phyloP scores from a whole-genome alignment of 2,329 filamentous ascomycete genomes.

The Sphaerulina musiva region DNA sequence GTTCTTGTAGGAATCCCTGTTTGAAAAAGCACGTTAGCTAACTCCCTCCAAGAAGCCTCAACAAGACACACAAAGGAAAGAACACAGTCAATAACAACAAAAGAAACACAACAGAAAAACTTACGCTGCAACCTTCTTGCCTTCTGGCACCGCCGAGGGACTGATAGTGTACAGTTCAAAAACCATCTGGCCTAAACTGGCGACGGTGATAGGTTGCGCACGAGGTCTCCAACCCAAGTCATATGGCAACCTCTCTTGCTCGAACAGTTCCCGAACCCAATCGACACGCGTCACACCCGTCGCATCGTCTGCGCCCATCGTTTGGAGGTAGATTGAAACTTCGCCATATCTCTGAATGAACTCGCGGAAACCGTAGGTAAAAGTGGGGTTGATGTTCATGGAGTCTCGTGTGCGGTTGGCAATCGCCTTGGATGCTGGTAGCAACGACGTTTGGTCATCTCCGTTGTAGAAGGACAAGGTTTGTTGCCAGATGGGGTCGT shows the following conservation, averaged over 20 bases:
- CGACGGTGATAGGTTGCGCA: slow-evolving; percentile 23
- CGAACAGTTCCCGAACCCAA: slow-evolving; percentile 34
- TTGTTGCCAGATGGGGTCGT: slow-evolving; percentile 30
- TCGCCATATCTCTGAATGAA: slow-evolving; percentile 29
- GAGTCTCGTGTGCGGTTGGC: slow-evolving; percentile 30
- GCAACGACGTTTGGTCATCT: slow-evolving; percentile 25
- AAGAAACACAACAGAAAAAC: not conserved
- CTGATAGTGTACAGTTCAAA: slow-evolving; percentile 22
- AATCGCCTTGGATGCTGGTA: slow-evolving; percentile 28
- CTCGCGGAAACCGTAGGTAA: slow-evolving; percentile 27
- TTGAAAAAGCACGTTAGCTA: no score
- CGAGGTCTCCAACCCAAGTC: slow-evolving; percentile 33
- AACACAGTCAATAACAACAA: not conserved
- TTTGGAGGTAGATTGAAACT: slow-evolving; percentile 35
- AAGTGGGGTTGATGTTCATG: slow-evolving; percentile 28
- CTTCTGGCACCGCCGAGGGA: slow-evolving; percentile 22
- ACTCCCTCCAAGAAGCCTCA: no score
- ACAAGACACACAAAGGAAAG: no score
- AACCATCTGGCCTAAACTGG: slow-evolving; percentile 24
- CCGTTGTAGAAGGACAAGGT: slow-evolving; percentile 27
- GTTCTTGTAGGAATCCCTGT: slow-evolving; percentile 25
- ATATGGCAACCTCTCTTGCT: slow-evolving; percentile 35
- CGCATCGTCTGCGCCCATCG: slow-evolving; percentile 32
- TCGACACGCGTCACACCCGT: slow-evolving; percentile 32
- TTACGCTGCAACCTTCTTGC: slow-evolving; percentile 17